phyloP scores from a whole-genome alignment of 164 flowering plant species.

The Nymphaea thermarum region DNA sequence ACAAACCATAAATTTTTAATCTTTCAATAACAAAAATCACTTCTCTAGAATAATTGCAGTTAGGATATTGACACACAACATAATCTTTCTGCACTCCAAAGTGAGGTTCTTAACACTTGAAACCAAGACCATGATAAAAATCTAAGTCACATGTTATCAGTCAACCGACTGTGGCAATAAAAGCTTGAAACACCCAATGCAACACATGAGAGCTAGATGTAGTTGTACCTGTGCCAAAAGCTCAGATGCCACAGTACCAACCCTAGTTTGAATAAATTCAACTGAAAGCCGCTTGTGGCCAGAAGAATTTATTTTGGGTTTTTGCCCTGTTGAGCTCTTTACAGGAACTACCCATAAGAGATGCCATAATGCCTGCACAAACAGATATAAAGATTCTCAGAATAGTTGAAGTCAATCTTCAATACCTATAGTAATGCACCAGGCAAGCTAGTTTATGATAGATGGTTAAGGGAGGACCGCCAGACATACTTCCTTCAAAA shows the following conservation, averaged over 20 bases:
- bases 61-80: too few relatives aligned
- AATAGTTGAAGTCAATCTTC: neutral
- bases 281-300: constrained; percentile 29
- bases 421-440: neutral
- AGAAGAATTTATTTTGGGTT: constrained; percentile 15
- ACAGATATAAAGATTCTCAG: neutral
- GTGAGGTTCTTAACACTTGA: too few relatives aligned
- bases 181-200: too few relatives aligned
- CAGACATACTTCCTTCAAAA: constrained; percentile 64
- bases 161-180: too few relatives aligned
- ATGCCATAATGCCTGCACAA: constrained; percentile 86
- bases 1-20: too few relatives aligned
- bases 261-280: constrained; percentile 58
- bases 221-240: constrained; percentile 72
- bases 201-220: too few relatives aligned
- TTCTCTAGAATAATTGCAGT: too few relatives aligned
- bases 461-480: neutral
- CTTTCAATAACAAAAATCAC: too few relatives aligned
- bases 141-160: too few relatives aligned
- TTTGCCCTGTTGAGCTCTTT: constrained; percentile 21
- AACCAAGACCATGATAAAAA: too few relatives aligned
- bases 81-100: too few relatives aligned
- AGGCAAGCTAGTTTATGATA: neutral
- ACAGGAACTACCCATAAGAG: constrained; percentile 72
- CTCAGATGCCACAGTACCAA: constrained; percentile 54